Evolutionary conservation across 2,329 filamentous ascomycete genomes (phyloP).

Genomic region (Talaromyces verruculosus): DNA sequence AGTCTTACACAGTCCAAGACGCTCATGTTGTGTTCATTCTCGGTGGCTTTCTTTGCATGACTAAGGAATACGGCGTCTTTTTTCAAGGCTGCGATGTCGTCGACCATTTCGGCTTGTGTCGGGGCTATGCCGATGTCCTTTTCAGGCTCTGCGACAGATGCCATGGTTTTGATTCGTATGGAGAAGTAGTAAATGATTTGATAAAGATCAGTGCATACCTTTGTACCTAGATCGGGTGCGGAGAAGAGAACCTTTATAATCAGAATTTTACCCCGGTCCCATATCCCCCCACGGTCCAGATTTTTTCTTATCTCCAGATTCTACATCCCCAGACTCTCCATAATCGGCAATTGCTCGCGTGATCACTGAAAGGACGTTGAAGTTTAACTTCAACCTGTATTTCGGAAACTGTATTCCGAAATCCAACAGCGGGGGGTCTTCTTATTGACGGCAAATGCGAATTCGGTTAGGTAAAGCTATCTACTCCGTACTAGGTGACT

Average conservation of each 20-base stretch:
- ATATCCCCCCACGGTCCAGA: background rate
- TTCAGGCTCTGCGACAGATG: background rate
- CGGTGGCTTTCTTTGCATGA: background rate
- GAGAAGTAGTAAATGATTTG: background rate
- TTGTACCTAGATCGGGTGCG: background rate
- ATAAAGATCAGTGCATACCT: background rate
- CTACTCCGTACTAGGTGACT: background rate
- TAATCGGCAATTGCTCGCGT: background rate
- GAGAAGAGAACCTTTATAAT: background rate
- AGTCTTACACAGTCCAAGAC: conserved; percentile 26
- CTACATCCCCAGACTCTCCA: background rate
- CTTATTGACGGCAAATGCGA: background rate
- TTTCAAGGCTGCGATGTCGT: background rate
- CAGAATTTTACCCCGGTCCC: background rate
- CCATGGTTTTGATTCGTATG: background rate
- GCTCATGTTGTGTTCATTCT: conserved; percentile 38
- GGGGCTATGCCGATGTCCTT: background rate
- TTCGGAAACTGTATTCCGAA: background rate
- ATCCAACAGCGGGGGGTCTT: background rate
- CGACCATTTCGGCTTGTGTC: background rate
- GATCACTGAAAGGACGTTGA: background rate
- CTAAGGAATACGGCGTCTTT: background rate
- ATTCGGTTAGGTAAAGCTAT: background rate
- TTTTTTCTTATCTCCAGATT: background rate
- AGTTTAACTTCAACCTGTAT: background rate